These are phyloP conservation scores for Eutrema salsugineum DNA, from an alignment of 441 rosid genomes.

Conservation along the genomic window DNA sequence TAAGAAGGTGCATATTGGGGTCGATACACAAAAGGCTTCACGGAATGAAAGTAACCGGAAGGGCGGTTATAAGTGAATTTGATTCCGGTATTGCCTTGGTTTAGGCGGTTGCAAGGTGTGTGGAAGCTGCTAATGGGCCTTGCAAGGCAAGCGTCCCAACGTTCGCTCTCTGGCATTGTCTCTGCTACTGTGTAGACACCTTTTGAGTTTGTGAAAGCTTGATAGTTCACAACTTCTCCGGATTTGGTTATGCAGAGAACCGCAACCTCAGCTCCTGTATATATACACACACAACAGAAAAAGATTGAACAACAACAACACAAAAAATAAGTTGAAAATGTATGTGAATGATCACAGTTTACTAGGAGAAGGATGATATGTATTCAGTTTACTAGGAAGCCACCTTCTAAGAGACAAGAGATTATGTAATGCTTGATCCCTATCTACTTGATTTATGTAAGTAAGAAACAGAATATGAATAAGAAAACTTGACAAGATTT, in stretches of 20 bases:
- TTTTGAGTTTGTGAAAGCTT: constrained; percentile 80
- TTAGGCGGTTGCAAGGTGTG: constrained; percentile 61
- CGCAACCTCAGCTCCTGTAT: constrained; percentile 93
- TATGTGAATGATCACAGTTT: not conserved
- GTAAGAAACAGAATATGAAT: not conserved
- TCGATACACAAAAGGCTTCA: constrained; percentile 69
- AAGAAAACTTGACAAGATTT: not conserved
- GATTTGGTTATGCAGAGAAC: constrained; percentile 94
- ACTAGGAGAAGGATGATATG: not conserved
- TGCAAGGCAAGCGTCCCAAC: constrained; percentile 93
- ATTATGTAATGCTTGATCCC: not conserved
- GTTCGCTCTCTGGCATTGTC: constrained; percentile 95
- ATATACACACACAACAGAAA: not conserved
- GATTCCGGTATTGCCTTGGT: constrained; percentile 54
- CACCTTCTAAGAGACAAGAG: too few relatives aligned
- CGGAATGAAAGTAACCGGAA: constrained; percentile 72
- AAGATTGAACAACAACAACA: not conserved
- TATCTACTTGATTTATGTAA: not conserved
- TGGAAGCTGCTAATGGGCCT: constrained; percentile 88
- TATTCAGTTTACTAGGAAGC: too few relatives aligned
- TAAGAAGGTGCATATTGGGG: constrained; percentile 58
- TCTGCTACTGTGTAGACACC: constrained; percentile 86
- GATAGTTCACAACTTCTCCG: constrained; percentile 90
- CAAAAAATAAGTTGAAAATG: not conserved
- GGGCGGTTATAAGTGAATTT: constrained; percentile 78